These are phyloP conservation scores for Fusarium keratoplasticum DNA, from an alignment of 2,329 filamentous ascomycete species.

Conservation along the genomic window DNA sequence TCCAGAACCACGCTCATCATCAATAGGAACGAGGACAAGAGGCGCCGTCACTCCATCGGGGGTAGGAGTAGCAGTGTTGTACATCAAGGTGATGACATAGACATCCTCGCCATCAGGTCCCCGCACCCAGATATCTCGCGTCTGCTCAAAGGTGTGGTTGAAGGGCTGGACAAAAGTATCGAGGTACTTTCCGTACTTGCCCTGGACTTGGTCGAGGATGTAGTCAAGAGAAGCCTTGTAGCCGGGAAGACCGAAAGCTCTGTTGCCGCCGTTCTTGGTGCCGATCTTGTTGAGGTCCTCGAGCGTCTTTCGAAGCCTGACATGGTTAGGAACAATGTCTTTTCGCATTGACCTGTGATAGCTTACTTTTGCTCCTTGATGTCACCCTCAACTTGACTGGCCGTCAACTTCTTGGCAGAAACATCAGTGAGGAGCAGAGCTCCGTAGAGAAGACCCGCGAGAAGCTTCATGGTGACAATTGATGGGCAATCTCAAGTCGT, in stretches of 20 bases:
- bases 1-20: constrained; percentile 52
- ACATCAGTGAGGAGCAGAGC: constrained; percentile 35
- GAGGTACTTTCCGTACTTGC: constrained; percentile 54
- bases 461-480: constrained; percentile 36
- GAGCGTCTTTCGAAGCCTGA: constrained; percentile 65
- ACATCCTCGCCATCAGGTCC: constrained; percentile 60
- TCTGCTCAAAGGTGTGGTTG: constrained; percentile 58
- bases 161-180: constrained; percentile 61
- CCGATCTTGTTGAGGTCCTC: constrained; percentile 66
- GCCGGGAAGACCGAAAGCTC: constrained; percentile 69
- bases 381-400: constrained; percentile 40
- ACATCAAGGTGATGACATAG: constrained; percentile 56
- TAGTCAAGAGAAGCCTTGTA: constrained; percentile 70
- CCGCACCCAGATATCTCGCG: constrained; percentile 55
- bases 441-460: constrained; percentile 35
- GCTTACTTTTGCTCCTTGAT: constrained; percentile 40
- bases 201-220: constrained; percentile 59
- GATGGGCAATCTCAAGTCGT: not conserved
- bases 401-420: constrained; percentile 38
- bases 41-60: constrained; percentile 51
- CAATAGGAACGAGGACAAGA: constrained; percentile 52
- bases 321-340: constrained; percentile 5
- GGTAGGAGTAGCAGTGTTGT: constrained; percentile 58
- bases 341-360: not conserved
- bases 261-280: constrained; percentile 66